These are phyloP conservation scores for Saccharomycopsis sp. DNA, from an alignment of 805 yeast species.

Conservation along the genomic window DNA sequence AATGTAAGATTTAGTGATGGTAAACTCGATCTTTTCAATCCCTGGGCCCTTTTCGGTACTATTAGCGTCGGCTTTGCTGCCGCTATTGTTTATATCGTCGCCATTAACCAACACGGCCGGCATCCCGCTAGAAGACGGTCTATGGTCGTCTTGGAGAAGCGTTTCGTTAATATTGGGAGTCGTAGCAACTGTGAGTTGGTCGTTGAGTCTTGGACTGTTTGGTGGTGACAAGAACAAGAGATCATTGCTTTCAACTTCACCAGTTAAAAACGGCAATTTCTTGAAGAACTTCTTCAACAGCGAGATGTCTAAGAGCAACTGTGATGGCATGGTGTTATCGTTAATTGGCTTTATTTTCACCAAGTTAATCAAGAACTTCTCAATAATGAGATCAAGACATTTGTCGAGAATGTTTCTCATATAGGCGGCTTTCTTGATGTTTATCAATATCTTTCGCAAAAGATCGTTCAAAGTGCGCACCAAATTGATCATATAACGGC, in stretches of 20 bases:
- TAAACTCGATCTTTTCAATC: constrained; percentile 9
- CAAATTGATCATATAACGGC: constrained; percentile 60
- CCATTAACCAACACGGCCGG: neutral
- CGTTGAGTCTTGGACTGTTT: constrained; percentile 22
- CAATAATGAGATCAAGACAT: constrained; percentile 56
- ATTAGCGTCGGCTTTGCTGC: constrained; percentile 17
- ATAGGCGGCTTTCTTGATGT: constrained; percentile 63
- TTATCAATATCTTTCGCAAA: constrained; percentile 40
- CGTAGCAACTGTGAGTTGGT: neutral
- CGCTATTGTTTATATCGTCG: constrained; percentile 15
- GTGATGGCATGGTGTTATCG: constrained; percentile 55
- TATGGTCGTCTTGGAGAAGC: neutral
- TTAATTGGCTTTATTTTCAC: constrained; percentile 56
- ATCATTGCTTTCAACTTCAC: constrained; percentile 22
- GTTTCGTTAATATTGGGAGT: neutral
- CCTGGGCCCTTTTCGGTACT: constrained; percentile 21
- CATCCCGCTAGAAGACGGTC: neutral
- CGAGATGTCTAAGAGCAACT: constrained; percentile 67
- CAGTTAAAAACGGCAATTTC: constrained; percentile 24
- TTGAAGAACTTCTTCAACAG: constrained; percentile 42
- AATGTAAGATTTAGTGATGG: constrained; percentile 28
- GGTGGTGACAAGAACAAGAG: constrained; percentile 21
- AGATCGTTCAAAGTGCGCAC: constrained; percentile 40
- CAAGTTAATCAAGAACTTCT: constrained; percentile 51
- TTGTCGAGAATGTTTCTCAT: constrained; percentile 70